A percentile compares a stretch with the other conserved stretches of the same genome.
Conservation (phyloP, 2,329 filamentous ascomycete genomes). For the Pseudopithomyces chartarum region DNA sequence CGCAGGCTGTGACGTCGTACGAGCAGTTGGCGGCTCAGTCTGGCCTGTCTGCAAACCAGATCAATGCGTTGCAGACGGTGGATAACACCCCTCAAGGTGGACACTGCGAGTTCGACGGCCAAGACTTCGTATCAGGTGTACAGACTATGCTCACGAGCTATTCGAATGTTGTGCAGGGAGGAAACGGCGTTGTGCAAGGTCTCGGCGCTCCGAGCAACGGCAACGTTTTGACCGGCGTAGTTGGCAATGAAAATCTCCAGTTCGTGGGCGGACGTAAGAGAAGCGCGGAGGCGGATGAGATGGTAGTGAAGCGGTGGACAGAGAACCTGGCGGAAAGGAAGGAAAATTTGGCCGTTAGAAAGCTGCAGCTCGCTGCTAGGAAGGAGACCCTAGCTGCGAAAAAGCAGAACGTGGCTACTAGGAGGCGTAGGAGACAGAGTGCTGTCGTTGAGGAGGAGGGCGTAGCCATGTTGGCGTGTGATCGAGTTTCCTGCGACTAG, state of each 20-base stretch:
- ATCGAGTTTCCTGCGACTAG: conserved; percentile 1
- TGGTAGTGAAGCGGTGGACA: conserved; percentile 38
- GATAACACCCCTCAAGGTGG: conserved; percentile 62
- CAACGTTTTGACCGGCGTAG: conserved; percentile 56
- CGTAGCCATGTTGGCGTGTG: conserved; percentile 2
- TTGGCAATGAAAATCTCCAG: conserved; percentile 55
- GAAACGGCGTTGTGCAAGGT: conserved; percentile 55
- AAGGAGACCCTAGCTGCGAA: conserved; percentile 4
- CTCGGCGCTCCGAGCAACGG: conserved; percentile 48
- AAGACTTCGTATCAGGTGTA: conserved; percentile 60
- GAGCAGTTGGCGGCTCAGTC: conserved; percentile 53
- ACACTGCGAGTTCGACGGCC: conserved; percentile 63
- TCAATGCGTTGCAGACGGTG: conserved; percentile 61
- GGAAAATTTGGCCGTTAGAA: neutral
- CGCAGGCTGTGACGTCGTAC: conserved; percentile 56
- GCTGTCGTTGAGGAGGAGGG: conserved; percentile 1
- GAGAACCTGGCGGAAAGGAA: neutral
- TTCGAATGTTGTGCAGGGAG: conserved; percentile 59
- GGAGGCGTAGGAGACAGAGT: neutral
- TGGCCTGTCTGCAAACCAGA: conserved; percentile 51
- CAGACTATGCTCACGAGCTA: conserved; percentile 62
- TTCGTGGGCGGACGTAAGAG: conserved; percentile 43
- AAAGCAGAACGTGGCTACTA: neutral
- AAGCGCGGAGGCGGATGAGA: conserved; percentile 19
- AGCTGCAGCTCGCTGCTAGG: conserved; percentile 12